Base-by-base conservation (phyloP, 305 asterid species). In the Rubia peregrina region DNA sequence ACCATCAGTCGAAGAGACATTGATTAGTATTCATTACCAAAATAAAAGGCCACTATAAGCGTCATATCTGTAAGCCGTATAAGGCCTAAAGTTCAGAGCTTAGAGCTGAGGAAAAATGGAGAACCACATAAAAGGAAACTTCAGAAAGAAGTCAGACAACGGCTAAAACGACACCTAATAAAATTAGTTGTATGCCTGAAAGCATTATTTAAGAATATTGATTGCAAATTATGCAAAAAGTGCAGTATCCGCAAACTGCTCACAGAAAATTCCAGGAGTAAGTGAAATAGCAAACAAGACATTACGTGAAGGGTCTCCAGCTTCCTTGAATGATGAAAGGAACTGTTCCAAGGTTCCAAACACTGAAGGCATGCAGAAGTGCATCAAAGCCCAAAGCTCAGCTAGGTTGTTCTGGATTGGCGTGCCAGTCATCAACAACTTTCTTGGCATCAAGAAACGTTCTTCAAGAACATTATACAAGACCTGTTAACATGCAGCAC, bases 331-430 rank as follows among this genome's bases (percentile, higher is more conserved):
- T 57, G 88, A 57, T 69, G 86, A 81, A 71, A 84, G 85, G 76
- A 94, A 94, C 81, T 83, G 91, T 80, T 89, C 96, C 83, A 72
- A 76, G 55, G 83, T 85, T 75, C 97, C 99, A 79, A 91, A 91
- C 73, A 89, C 82, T 73, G 79, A 75, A 69, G 96, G 93, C 95
- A 91, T 80, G 71, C 96, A 88, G 78, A 94, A 91, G 79, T 87
- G 92, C 90, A 85, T 83, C 86, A 94, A 80, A 51, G 97, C 95
- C 99, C 97, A 94, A 73, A 91, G 96, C 81, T 91, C 99, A 51
- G 90, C 73, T 42, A 94, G 88, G 82, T 86, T 94, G 85, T 94
- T 94, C 81, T 94, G 99, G 75, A 94, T 85, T 61, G 99, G 99
- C 30, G 99, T 94, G 80, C 99, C 99, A 17, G 97, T 91, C 90